A percentile compares a stretch with the other conserved stretches of the same genome.
Evolutionary conservation across 306 rosid genomes (phyloP).

Genomic region (Inga leiocalycina): DNA sequence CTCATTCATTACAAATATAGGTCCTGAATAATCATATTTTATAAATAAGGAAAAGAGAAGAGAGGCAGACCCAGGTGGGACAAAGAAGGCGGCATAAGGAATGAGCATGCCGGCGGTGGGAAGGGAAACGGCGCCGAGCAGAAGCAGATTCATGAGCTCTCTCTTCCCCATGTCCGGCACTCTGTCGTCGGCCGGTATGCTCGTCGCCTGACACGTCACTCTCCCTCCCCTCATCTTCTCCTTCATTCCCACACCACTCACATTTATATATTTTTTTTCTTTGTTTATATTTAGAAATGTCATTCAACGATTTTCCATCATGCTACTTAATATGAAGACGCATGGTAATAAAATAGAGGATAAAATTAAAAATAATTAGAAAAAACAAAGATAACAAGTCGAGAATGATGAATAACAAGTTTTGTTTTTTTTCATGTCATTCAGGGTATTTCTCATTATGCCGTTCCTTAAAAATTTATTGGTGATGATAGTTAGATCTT

Average conservation of each 20-base stretch:
- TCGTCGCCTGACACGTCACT: constrained; percentile 54
- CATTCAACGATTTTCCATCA: not conserved
- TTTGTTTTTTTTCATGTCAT: not conserved
- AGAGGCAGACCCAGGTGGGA: constrained; percentile 51
- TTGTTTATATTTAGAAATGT: not conserved
- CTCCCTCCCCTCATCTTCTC: constrained; percentile 29
- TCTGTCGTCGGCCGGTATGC: constrained; percentile 47
- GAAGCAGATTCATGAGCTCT: constrained; percentile 58
- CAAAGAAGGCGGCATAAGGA: constrained; percentile 59
- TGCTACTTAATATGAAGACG: not conserved
- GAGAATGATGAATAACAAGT: not conserved
- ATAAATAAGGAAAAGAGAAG: not conserved
- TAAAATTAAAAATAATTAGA: too few species aligned
- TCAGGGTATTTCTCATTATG: not conserved
- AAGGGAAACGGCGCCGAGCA: constrained; percentile 53
- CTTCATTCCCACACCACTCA: constrained; percentile 36
- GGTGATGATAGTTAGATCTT: not conserved
- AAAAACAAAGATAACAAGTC: too few species aligned
- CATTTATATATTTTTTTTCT: not conserved
- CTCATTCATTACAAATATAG: too few species aligned
- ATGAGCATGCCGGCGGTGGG: constrained; percentile 51
- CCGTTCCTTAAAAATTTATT: not conserved
- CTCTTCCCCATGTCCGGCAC: constrained; percentile 69
- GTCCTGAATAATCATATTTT: too few species aligned
- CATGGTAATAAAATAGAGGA: not conserved